Percentiles rank a stretch among this genome's conserved stretches.
phyloP scores from a whole-genome alignment of 306 rosid genomes.

The Sicyos edulis region DNA sequence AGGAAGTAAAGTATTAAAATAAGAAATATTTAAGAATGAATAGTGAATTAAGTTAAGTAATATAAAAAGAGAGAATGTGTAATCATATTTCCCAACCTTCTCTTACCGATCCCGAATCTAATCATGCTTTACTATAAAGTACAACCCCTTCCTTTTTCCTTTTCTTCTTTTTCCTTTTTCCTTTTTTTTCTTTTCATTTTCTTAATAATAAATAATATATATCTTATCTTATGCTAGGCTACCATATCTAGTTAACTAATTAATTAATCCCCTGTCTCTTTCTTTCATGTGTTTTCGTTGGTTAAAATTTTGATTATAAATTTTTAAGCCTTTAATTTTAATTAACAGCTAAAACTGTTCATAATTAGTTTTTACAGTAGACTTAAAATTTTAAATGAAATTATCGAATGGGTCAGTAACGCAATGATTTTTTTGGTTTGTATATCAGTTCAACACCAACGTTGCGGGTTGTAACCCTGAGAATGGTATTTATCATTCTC shows the following conservation, averaged over 20 bases:
- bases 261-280: not conserved
- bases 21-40: not conserved
- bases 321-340: too few relatives aligned
- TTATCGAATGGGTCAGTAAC: too few relatives aligned
- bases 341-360: too few relatives aligned
- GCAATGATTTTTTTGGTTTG: too few relatives aligned
- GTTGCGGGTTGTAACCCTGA: too few relatives aligned
- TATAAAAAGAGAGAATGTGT: slow-evolving; percentile 30
- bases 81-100: slow-evolving; percentile 66
- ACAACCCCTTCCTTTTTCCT: not conserved
- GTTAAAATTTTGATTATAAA: not conserved
- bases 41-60: not conserved
- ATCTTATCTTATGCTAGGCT: not conserved
- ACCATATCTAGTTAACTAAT: slow-evolving; percentile 1
- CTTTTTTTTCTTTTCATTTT: not conserved
- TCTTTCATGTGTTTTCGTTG: not conserved
- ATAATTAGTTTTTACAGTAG: too few relatives aligned
- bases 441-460: too few relatives aligned
- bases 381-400: too few relatives aligned
- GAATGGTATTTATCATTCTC: too few relatives aligned
- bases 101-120: slow-evolving; percentile 62
- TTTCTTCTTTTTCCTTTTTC: too few relatives aligned
- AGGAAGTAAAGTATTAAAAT: not conserved
- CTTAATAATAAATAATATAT: not conserved
- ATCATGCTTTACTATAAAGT: slow-evolving; percentile 26